phyloP scores from a whole-genome alignment of 2,329 filamentous ascomycete genomes.

The Myriangium duriaei region DNA sequence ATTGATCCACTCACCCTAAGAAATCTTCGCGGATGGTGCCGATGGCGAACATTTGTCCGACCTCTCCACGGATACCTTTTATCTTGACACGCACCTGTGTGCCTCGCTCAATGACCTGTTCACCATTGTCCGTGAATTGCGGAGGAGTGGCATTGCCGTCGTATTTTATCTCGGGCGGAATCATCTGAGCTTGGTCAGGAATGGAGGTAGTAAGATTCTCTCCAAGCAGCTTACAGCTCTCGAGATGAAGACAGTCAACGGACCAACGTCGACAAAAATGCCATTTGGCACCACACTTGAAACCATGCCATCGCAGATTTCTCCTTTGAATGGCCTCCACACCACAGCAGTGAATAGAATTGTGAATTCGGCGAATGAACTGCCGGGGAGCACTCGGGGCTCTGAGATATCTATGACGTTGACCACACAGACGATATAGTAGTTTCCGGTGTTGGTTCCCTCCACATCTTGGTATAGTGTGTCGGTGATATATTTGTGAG shows the following conservation, averaged over 20 bases:
- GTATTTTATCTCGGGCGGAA: constrained; percentile 84
- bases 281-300: constrained; percentile 82
- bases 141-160: constrained; percentile 94
- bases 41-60: constrained; percentile 91
- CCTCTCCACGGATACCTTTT: constrained; percentile 83
- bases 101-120: constrained; percentile 84
- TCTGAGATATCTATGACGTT: constrained; percentile 92
- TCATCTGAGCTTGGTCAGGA: constrained; percentile 47
- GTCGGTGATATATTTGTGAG: constrained; percentile 79
- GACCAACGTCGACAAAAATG: constrained; percentile 77
- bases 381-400: constrained; percentile 72
- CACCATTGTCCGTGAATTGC: constrained; percentile 89
- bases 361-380: constrained; percentile 84
- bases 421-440: constrained; percentile 97
- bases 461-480: constrained; percentile 89
- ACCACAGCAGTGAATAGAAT: constrained; percentile 92
- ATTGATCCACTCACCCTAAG: constrained; percentile 24
- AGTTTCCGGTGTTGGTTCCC: constrained; percentile 86
- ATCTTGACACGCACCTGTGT: constrained; percentile 91
- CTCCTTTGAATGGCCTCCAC: constrained; percentile 94
- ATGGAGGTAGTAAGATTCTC: neutral
- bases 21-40: constrained; percentile 79
- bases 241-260: constrained; percentile 66
- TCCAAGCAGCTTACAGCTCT: constrained; percentile 53
- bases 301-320: constrained; percentile 94